Evolutionary conservation across 768 basidiomycete species (phyloP), one percentile per base, ranked within the genome.

Genomic region (Lentinula boryana): DNA sequence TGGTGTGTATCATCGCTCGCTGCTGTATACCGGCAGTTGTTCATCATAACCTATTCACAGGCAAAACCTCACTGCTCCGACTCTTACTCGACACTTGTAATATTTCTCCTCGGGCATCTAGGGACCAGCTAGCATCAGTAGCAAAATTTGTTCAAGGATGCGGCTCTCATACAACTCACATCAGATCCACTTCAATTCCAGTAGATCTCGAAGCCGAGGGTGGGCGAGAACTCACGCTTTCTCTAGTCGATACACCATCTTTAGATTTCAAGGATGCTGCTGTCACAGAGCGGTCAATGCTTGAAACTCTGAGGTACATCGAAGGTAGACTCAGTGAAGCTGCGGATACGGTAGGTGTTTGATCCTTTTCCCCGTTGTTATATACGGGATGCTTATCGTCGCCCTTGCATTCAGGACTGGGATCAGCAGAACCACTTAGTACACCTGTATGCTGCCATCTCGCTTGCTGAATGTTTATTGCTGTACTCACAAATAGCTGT

Each of bases 41-140:
- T 58, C 64, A 68, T 62, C 66, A 56, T 67, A 65, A 68, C 68
- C 13, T 70, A 75, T 74, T 74, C 74, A 75, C 77, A 81, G 85
- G 89, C 75, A 94, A 94, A 81, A 91, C 91, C 23, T 87, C 89
- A 63, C 89, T 94, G 69, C 86, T 93, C 69, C 85, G 90, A 60
- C 88, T 93, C 68, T 80, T 94, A 65, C 83, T 93, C 72, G 90
- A 92, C 78, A 91, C 92, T 64, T 82, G 82, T 77, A 77, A 82
- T 70, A 78, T 93, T 68, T 82, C 89, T 13, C 75, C 80, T 43
- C 70, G 77, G 21, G 82, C 84, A 58, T 78, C 83, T 52, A 86
- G 84, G 69, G 89, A 90, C 68, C 90, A 93, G 78, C 84, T 90
- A 65, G 82, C 84, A 56, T 85, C 85, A 69, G 85, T 91, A 70